Conservation (phyloP, 2,329 filamentous ascomycete genomes). For the Amauroascus niger region DNA sequence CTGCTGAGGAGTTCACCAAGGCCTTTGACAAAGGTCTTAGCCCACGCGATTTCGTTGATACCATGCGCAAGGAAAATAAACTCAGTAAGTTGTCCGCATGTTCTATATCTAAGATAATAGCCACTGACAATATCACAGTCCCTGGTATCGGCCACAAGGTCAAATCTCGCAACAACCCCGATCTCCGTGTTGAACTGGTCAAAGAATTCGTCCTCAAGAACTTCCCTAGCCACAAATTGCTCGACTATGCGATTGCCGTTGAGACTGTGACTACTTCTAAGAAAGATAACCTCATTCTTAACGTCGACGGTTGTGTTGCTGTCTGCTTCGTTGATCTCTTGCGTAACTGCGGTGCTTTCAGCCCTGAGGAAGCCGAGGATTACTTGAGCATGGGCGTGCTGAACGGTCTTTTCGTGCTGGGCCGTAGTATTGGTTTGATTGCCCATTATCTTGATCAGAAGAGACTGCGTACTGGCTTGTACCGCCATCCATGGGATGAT, state of each 20-base stretch:
- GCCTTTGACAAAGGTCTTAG: conserved; percentile 96
- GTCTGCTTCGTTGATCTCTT: conserved; percentile 98
- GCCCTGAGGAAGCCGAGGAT: conserved; percentile 90
- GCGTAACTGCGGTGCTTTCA: conserved; percentile 97
- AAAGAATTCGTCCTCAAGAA: conserved; percentile 98
- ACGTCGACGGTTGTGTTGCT: conserved; percentile 95
- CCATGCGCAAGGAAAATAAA: conserved; percentile 99
- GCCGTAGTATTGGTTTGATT: conserved; percentile 96
- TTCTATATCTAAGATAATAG: not conserved
- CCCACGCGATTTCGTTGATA: conserved; percentile 97
- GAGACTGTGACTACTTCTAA: conserved; percentile 98
- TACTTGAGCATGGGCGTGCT: conserved; percentile 99
- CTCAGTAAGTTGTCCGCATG: conserved; percentile 53
- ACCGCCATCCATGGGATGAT: conserved; percentile 98
- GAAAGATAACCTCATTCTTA: conserved; percentile 99
- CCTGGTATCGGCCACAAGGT: conserved; percentile 98
- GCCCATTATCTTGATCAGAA: conserved; percentile 99
- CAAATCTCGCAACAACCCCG: conserved; percentile 99
- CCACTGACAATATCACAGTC: conserved; percentile 43
- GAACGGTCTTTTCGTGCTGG: conserved; percentile 97
- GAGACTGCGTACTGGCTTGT: conserved; percentile 93
- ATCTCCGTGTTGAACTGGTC: conserved; percentile 97
- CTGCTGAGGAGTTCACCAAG: conserved; percentile 96
- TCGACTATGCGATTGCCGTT: conserved; percentile 96
- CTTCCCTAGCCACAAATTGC: conserved; percentile 95